Base-by-base conservation (phyloP, 768 basidiomycete species). In the Tulasnella sp. region DNA sequence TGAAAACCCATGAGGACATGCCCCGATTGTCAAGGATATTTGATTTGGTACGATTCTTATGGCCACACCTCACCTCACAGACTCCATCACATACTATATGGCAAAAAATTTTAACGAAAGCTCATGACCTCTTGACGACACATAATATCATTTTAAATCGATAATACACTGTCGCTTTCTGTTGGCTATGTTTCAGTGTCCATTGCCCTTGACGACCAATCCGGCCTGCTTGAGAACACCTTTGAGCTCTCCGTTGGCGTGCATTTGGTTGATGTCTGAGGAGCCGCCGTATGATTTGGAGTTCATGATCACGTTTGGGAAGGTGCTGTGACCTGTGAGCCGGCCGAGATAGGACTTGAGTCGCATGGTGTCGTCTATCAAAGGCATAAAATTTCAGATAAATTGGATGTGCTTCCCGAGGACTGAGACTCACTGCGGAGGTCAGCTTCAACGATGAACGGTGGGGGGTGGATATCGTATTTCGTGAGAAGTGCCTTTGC, bases 271-370 rank as follows among this genome's bases (percentile, higher is more conserved):
- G 15, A 61, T 27, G 32, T 61, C 60, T 52, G 55, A 52, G 21
- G 53, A 56, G 2, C 60, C 60, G 19, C 60, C 60, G 15, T 55
- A 24, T 23, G 60, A 61, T 24, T 15, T 17, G 29, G 52, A 52
- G 43, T 50, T 47, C 2, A 61, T 24, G 43, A 61, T 55, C 52
- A 61, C 32, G 44, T 61, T 61, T 26, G 60, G 60, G 49, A 61
- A 54, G 10, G 60, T 61, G 32, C 17, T 24, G 30, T 50, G 53
- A 30, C 53, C 38, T 9, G 60, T 61, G 17, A 61, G 53, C 4
- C 42, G 27, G 10, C 42, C 55, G 27, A 61, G 60, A 34, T 55
- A 50, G 19, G 52, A 45, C 43, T 61, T 61, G 54, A 61, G 42
- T 10, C 54, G 52, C 24, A 30, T 4, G 30, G 60, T 56, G 32